phyloP scores from a whole-genome alignment of 768 basidiomycete genomes.

The Tulasnella sp. region DNA sequence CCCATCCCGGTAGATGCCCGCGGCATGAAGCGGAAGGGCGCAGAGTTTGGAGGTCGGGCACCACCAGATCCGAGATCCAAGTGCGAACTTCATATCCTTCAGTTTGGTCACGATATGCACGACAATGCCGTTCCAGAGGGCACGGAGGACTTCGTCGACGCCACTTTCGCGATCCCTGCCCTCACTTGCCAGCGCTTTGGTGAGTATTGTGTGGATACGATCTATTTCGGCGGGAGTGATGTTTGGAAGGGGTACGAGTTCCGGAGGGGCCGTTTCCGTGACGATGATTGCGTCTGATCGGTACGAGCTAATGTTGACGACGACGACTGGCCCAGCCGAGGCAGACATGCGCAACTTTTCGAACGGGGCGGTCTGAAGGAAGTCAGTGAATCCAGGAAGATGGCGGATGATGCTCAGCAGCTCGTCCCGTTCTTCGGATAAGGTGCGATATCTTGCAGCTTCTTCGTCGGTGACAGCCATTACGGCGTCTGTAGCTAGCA shows the following conservation, averaged over 20 bases:
- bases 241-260: not conserved
- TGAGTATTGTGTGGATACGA: not conserved
- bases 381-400: not conserved
- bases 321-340: not conserved
- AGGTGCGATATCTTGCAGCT: not conserved
- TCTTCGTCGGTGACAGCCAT: not conserved
- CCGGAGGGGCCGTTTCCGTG: not conserved
- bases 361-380: conserved; percentile 6
- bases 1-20: not conserved
- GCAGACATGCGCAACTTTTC: not conserved
- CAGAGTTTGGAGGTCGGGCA: not conserved
- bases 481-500: not conserved
- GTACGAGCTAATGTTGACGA: not conserved
- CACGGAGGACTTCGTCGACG: not conserved
- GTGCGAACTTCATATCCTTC: not conserved
- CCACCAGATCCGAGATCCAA: not conserved
- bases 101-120: not conserved
- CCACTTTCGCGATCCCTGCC: not conserved
- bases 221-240: not conserved
- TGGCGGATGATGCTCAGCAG: conserved; percentile 1
- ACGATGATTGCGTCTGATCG: conserved; percentile 2
- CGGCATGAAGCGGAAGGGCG: not conserved
- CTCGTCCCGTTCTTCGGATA: not conserved
- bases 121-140: not conserved
- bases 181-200: not conserved